phyloP scores from a whole-genome alignment of 768 basidiomycete species.

The Gloeostereum incarnatum region DNA sequence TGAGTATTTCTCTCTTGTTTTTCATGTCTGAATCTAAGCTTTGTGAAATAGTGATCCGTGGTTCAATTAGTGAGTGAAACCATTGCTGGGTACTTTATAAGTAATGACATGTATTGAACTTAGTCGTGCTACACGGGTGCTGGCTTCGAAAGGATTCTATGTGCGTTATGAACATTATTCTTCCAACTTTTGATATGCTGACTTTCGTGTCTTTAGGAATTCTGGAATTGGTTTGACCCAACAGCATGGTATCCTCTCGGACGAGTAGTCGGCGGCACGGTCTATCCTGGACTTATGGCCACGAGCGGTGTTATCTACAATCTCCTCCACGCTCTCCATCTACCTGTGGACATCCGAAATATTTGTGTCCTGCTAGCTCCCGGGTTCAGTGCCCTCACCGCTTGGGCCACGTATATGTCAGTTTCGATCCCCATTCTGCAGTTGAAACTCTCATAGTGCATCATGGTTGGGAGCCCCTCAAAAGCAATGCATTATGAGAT shows the following conservation, averaged over 20 bases:
- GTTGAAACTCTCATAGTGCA: too few relatives aligned
- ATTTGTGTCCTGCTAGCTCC: constrained; percentile 96
- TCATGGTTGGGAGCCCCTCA: too few relatives aligned
- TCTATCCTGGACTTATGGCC: constrained; percentile 98
- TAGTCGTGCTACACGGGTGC: constrained; percentile 87
- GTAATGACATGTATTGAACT: background rate
- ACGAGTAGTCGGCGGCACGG: constrained; percentile 95
- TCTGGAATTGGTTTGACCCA: constrained; percentile 99
- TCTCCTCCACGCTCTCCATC: constrained; percentile 74
- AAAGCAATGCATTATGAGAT: too few relatives aligned
- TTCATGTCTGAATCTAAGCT: constrained; percentile 5
- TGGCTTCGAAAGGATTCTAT: constrained; percentile 93
- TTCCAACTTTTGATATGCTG: constrained; percentile 3
- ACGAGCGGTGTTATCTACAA: constrained; percentile 98
- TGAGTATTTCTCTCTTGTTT: constrained; percentile 30
- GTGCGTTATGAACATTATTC: constrained; percentile 33
- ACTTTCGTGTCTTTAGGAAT: constrained; percentile 54
- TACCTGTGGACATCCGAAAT: constrained; percentile 96
- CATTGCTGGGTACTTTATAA: constrained; percentile 6
- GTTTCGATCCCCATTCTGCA: constrained; percentile 13
- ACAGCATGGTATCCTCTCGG: constrained; percentile 99
- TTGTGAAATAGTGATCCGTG: constrained; percentile 73
- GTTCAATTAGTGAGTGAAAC: constrained; percentile 96
- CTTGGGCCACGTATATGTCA: constrained; percentile 94
- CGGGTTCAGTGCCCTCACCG: constrained; percentile 93